phyloP scores from a whole-genome alignment of 2,329 filamentous ascomycete genomes.

The Colletotrichum australisinense region DNA sequence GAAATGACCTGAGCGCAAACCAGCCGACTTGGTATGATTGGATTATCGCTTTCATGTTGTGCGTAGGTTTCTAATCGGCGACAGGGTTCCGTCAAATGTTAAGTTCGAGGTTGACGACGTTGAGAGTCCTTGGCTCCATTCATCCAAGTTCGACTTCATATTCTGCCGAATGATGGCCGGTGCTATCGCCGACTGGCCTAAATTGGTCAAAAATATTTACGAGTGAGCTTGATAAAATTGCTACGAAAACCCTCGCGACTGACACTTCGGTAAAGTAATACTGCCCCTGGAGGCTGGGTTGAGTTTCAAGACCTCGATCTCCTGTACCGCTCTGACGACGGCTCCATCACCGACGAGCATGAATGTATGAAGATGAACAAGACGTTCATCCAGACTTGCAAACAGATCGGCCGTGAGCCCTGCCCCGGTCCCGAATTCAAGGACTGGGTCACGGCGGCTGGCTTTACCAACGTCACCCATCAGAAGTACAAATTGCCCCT shows the following conservation, averaged over 20 bases:
- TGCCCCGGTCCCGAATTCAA: slow-evolving; percentile 40
- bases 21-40: slow-evolving; percentile 10
- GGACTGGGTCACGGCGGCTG: slow-evolving; percentile 45
- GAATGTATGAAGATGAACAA: slow-evolving; percentile 39
- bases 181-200: slow-evolving; percentile 9
- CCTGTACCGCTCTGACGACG: slow-evolving; percentile 42
- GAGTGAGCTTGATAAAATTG: background rate
- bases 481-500: slow-evolving; percentile 48
- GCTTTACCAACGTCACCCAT: slow-evolving; percentile 49
- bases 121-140: slow-evolving; percentile 58
- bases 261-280: too few species aligned
- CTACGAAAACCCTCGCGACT: too few species aligned
- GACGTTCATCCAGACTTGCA: slow-evolving; percentile 34
- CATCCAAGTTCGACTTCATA: slow-evolving; percentile 46
- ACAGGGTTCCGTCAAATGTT: slow-evolving; percentile 69
- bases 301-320: slow-evolving; percentile 44
- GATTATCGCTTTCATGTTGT: too few species aligned
- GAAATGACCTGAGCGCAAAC: slow-evolving; percentile 26
- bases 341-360: slow-evolving; percentile 39
- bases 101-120: slow-evolving; percentile 75
- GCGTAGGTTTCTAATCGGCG: too few species aligned
- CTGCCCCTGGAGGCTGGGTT: slow-evolving; percentile 43
- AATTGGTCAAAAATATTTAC: slow-evolving; percentile 6
- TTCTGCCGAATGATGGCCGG: slow-evolving; percentile 36
- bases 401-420: slow-evolving; percentile 38